Percentiles rank a stretch among this genome's conserved stretches.
phyloP scores from a whole-genome alignment of 805 yeast species.

The Saccharomycopsis fodiens region DNA sequence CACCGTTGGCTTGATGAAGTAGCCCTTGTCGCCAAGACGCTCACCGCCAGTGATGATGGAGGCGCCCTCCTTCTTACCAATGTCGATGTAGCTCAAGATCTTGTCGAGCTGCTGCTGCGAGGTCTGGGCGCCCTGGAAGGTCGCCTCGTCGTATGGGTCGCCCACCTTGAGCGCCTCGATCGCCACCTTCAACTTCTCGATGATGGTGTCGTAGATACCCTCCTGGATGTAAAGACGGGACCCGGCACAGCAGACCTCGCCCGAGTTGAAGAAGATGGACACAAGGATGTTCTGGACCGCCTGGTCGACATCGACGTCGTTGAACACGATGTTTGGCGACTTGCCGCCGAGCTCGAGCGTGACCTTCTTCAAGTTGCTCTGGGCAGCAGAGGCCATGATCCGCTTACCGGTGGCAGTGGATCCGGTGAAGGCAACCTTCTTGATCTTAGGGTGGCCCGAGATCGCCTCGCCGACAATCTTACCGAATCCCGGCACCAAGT shows the following conservation, averaged over 20 bases:
- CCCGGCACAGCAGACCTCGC: slow-evolving; percentile 80
- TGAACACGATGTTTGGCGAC: slow-evolving; percentile 68
- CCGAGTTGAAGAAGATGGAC: slow-evolving; percentile 74
- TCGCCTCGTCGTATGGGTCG: slow-evolving; percentile 60
- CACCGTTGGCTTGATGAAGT: slow-evolving; percentile 65
- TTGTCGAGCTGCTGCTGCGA: slow-evolving; percentile 63
- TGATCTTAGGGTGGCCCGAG: slow-evolving; percentile 58
- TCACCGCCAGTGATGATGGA: slow-evolving; percentile 65
- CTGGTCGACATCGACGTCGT: slow-evolving; percentile 53
- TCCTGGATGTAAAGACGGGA: slow-evolving; percentile 74
- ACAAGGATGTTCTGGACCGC: slow-evolving; percentile 46
- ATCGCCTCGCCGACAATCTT: slow-evolving; percentile 65
- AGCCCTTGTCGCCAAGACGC: slow-evolving; percentile 57
- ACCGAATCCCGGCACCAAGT: slow-evolving; percentile 71
- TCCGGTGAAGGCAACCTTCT: slow-evolving; percentile 77
- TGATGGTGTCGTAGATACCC: slow-evolving; percentile 55
- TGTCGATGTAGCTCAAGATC: slow-evolving; percentile 57
- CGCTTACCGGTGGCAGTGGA: slow-evolving; percentile 69
- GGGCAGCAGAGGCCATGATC: slow-evolving; percentile 63
- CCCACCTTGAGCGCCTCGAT: slow-evolving; percentile 59
- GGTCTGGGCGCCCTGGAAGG: slow-evolving; percentile 74
- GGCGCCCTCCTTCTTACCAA: slow-evolving; percentile 65
- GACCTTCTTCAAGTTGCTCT: slow-evolving; percentile 65
- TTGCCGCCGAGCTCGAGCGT: slow-evolving; percentile 82
- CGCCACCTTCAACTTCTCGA: slow-evolving; percentile 50